Percentiles rank a stretch among this genome's conserved stretches.
phyloP scores from a whole-genome alignment of 208 protist species.

The Sergeia podlipaevii region DNA sequence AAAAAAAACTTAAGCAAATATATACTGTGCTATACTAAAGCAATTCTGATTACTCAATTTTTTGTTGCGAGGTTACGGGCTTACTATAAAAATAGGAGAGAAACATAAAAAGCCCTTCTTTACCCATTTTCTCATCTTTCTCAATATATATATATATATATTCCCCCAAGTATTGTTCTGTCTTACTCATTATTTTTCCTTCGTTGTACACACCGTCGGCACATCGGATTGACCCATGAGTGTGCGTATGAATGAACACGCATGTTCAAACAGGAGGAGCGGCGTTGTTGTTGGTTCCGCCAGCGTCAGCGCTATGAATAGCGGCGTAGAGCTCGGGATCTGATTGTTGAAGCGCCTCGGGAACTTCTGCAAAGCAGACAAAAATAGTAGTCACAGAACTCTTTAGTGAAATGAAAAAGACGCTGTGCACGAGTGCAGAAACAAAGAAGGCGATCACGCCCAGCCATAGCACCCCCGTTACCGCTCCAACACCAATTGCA shows the following conservation, averaged over 20 bases:
- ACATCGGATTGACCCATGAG: too few species aligned
- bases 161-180: too few species aligned
- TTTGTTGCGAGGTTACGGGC: too few species aligned
- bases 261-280: constrained; percentile 12
- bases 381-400: constrained; percentile 85
- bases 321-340: constrained; percentile 63
- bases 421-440: constrained; percentile 34
- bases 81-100: constrained; percentile 1
- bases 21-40: background rate
- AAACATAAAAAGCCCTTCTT: background rate
- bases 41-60: background rate
- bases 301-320: constrained; percentile 46
- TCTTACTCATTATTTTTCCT: too few species aligned
- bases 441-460: constrained; percentile 56
- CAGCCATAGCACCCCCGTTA: constrained; percentile 16
- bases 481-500: constrained; percentile 39
- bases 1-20: background rate
- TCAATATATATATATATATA: too few species aligned
- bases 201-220: too few species aligned
- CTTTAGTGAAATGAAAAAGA: constrained; percentile 67
- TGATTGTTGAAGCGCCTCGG: constrained; percentile 62
- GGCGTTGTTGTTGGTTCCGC: constrained; percentile 57
- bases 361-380: constrained; percentile 87
- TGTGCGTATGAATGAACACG: too few species aligned
- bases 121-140: background rate